These are phyloP conservation scores for Cystofilobasidium macerans DNA, from an alignment of 768 basidiomycete genomes.

Conservation along the genomic window DNA sequence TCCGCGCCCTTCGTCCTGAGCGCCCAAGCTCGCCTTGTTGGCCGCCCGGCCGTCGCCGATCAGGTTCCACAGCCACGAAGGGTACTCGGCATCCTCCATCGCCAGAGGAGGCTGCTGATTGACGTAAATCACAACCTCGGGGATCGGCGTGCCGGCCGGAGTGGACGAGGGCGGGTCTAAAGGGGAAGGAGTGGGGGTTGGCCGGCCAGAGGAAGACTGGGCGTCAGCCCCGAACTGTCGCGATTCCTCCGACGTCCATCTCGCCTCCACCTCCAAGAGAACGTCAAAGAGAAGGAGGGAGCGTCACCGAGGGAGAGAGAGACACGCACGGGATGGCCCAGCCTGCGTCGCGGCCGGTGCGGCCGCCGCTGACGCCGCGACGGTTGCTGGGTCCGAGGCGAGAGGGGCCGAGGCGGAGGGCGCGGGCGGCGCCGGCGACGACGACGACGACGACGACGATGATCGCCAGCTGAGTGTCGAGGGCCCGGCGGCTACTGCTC, in stretches of 20 bases:
- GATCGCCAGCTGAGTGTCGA: too few relatives aligned
- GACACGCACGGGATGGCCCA: background rate
- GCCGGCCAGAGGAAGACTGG: too few relatives aligned
- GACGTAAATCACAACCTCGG: conserved; percentile 21
- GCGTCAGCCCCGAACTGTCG: background rate
- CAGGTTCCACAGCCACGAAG: conserved; percentile 22
- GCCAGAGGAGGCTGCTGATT: conserved; percentile 14
- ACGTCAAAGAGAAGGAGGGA: too few relatives aligned
- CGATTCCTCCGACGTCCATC: too few relatives aligned
- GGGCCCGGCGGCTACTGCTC: too few relatives aligned
- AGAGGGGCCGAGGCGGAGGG: too few relatives aligned
- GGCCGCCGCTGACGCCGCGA: background rate
- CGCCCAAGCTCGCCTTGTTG: background rate
- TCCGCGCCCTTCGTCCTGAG: conserved; percentile 2
- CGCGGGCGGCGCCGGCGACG: too few relatives aligned
- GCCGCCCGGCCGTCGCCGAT: conserved; percentile 11
- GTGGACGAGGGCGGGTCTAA: conserved; percentile 19
- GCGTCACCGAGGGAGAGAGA: background rate
- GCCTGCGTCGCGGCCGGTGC: background rate
- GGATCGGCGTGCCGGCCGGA: conserved; percentile 22
- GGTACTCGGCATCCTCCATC: conserved; percentile 24
- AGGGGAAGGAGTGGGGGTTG: too few relatives aligned
- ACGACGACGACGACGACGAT: too few relatives aligned
- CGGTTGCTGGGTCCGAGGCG: background rate
- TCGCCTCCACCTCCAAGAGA: too few relatives aligned